These are phyloP conservation scores for Monilinia aucupariae DNA, from an alignment of 2,329 filamentous ascomycete genomes.

Conservation along the genomic window DNA sequence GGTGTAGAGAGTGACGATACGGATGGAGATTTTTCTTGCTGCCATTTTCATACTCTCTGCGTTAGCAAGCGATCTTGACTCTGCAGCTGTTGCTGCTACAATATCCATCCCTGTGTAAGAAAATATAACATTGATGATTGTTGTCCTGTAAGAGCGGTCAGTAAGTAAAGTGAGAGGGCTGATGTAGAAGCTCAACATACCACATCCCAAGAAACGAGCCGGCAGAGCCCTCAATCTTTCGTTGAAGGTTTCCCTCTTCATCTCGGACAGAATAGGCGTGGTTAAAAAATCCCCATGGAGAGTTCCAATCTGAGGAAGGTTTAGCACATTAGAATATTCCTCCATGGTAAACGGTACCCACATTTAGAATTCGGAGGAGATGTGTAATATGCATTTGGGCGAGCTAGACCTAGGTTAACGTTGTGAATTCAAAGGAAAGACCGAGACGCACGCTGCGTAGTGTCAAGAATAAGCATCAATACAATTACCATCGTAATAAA, in stretches of 20 bases:
- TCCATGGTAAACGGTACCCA: constrained; percentile 21
- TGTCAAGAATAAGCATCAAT: constrained; percentile 38
- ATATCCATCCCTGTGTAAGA: constrained; percentile 36
- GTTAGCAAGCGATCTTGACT: constrained; percentile 36
- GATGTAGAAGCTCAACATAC: constrained; percentile 27
- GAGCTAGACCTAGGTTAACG: constrained; percentile 29
- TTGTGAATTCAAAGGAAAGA: not conserved
- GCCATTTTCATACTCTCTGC: constrained; percentile 41
- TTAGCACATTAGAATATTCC: not conserved
- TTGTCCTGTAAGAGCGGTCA: constrained; percentile 32
- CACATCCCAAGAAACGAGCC: constrained; percentile 39
- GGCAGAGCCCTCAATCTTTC: constrained; percentile 34
- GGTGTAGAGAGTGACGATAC: constrained; percentile 34
- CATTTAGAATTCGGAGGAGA: constrained; percentile 37
- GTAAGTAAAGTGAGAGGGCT: not conserved
- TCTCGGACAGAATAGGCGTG: constrained; percentile 34
- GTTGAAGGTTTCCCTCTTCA: constrained; percentile 31
- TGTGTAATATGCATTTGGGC: constrained; percentile 37
- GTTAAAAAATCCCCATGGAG: constrained; percentile 39
- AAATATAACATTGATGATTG: constrained; percentile 36
- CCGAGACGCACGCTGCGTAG: constrained; percentile 35
- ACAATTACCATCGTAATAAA: constrained; percentile 38
- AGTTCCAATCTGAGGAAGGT: constrained; percentile 33
- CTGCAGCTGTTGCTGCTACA: constrained; percentile 38
- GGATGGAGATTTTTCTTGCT: constrained; percentile 38